phyloP scores from a whole-genome alignment of 2,329 filamentous ascomycete species.

The Neofusicoccum sp. region DNA sequence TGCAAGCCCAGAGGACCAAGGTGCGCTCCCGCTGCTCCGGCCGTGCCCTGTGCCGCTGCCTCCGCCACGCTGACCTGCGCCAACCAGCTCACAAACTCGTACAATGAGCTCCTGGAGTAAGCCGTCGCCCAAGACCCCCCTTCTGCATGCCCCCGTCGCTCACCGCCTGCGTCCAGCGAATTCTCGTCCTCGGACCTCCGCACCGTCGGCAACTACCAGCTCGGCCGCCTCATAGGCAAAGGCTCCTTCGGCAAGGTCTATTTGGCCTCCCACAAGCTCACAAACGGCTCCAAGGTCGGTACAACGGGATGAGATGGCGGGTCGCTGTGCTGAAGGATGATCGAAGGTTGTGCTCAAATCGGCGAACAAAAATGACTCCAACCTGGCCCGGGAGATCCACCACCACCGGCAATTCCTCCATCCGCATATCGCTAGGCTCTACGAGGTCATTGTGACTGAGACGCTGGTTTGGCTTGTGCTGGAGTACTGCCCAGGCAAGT shows the following conservation, averaged over 20 bases:
- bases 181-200: conserved; percentile 90
- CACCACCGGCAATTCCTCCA: conserved; percentile 98
- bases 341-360: conserved; percentile 93
- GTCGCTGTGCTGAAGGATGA: conserved; percentile 23
- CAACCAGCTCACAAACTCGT: conserved; percentile 87
- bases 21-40: conserved; percentile 35
- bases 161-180: conserved; percentile 62
- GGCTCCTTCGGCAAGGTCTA: conserved; percentile 99
- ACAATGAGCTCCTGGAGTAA: conserved; percentile 93
- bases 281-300: conserved; percentile 91
- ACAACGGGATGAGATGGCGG: neutral
- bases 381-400: conserved; percentile 95
- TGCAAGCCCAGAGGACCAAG: conserved; percentile 63
- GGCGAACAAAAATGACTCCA: conserved; percentile 92
- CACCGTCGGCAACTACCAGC: conserved; percentile 90
- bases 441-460: conserved; percentile 98
- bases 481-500: conserved; percentile 88
- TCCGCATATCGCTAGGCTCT: conserved; percentile 92
- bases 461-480: conserved; percentile 92
- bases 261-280: conserved; percentile 92
- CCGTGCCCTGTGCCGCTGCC: neutral
- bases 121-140: conserved; percentile 38
- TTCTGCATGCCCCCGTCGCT: neutral
- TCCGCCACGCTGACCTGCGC: conserved; percentile 12
- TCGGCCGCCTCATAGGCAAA: conserved; percentile 92